A percentile compares a stretch with the other conserved stretches of the same genome.
These are phyloP conservation scores for Chernovozyma aurita DNA, from an alignment of 1,139 yeast species.

Conservation along the genomic window DNA sequence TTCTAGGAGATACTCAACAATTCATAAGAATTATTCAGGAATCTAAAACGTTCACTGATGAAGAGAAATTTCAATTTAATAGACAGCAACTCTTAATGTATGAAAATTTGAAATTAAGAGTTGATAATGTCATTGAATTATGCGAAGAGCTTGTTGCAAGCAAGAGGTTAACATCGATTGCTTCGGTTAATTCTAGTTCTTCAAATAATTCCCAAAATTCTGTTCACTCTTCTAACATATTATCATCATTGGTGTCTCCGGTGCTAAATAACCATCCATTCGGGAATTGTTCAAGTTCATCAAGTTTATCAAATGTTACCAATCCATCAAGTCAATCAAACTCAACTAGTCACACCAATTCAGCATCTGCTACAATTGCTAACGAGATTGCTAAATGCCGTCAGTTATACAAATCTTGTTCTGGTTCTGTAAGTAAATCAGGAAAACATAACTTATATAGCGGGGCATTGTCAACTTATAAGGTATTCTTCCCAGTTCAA, in stretches of 20 bases:
- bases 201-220: too few species aligned
- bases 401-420: conserved; percentile 15
- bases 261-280: too few species aligned
- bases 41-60: conserved; percentile 8
- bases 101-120: conserved; percentile 22
- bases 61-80: background rate
- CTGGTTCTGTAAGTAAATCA: background rate
- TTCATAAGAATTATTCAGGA: conserved; percentile 29
- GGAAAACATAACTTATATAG: background rate
- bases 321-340: conserved; percentile 9
- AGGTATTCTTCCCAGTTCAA: conserved; percentile 11
- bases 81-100: conserved; percentile 10
- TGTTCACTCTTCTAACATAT: background rate
- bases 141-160: conserved; percentile 17
- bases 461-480: conserved; percentile 6
- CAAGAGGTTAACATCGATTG: background rate
- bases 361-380: conserved; percentile 14
- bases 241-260: background rate
- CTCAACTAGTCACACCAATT: too few species aligned
- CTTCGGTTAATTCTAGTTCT: background rate
- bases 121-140: conserved; percentile 24
- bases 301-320: background rate
- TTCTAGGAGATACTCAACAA: conserved; percentile 29
- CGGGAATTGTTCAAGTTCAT: too few species aligned
- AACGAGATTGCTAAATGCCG: conserved; percentile 16